Base-by-base conservation (phyloP, 1,284 basidiomycete genomes). In the Grifola frondosa region DNA sequence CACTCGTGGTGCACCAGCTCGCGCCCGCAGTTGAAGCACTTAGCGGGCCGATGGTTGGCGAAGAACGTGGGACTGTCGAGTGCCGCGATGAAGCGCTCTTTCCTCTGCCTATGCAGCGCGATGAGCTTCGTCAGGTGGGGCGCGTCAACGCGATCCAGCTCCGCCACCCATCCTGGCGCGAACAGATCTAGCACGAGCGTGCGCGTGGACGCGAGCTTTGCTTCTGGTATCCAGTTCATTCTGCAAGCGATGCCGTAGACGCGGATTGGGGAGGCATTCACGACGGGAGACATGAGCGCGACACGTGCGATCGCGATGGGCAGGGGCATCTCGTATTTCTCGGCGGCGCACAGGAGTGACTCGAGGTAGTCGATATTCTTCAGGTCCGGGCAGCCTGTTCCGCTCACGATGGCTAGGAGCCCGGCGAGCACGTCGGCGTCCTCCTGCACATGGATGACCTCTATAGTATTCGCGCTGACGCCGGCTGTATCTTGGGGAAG, bases 321-420 rank as follows among this genome's bases (percentile, higher is more conserved):
- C 1, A 77, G 75, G 0, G 77, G 69, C 74, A 81, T 81, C 31
- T 83, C 81, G 57, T 81, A 84, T 51, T 81, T 82, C 49, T 84
- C 81, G 0, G 79, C 73, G 0, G 76, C 78, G 42, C 68, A 74
- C 5, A 82, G 61, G 10, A 82, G 53, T 3, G 67, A 58, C 31
- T 81, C 78, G 42, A 82, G 57, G 23, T 56, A 53, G 50, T 78
- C 74, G 52, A 74, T 72, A 2, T 73, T 65, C 20, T 66, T 60
- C 15, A 78, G 59, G 3, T 66, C 62, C 19, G 71, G 62, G 9
- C 81, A 62, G 1, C 74, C 69, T 12, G 77, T 65, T 10, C 80
- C 78, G 41, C 72, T 76, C 17, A 76, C 63, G 70, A 83, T 78
- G 49, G 71, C 69, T 7, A 84, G 67, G 7, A 84, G 59, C 6